A percentile compares a stretch with the other conserved stretches of the same genome.
phyloP scores from a whole-genome alignment of 2,329 filamentous ascomycete species.

The Cadophora sp. region DNA sequence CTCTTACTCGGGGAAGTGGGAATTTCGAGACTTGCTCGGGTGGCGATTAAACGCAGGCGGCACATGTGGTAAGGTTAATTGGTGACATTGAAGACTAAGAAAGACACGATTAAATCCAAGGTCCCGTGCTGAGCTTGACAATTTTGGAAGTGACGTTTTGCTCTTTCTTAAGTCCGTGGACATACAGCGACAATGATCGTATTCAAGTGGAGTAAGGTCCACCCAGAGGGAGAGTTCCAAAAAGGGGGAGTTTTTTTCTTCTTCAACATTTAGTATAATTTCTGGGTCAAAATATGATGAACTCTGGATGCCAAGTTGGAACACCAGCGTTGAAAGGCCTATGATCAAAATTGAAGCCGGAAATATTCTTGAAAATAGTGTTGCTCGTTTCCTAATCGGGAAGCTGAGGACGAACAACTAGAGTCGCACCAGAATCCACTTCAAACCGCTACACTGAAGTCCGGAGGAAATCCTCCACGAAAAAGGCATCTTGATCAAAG shows the following conservation, averaged over 20 bases:
- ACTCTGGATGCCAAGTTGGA: too few species aligned
- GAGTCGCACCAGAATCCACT: neutral
- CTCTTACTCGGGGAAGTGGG: neutral
- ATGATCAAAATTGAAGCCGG: too few species aligned
- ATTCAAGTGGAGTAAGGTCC: too few species aligned
- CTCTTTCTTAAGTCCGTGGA: neutral
- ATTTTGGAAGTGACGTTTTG: neutral
- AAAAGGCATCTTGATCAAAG: neutral
- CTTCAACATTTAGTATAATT: too few species aligned
- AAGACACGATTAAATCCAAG: neutral
- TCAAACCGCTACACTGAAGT: neutral
- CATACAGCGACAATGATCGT: neutral
- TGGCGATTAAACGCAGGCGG: too few species aligned
- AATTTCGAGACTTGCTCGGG: too few species aligned
- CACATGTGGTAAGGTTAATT: neutral
- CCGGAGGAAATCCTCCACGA: neutral
- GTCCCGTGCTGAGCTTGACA: neutral
- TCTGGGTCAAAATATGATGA: too few species aligned
- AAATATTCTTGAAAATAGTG: neutral
- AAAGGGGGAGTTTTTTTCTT: too few species aligned
- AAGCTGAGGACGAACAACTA: neutral
- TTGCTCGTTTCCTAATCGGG: neutral
- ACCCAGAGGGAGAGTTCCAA: too few species aligned
- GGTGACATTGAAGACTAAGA: neutral
- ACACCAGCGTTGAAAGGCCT: too few species aligned